phyloP scores from a whole-genome alignment of 805 yeast species.

The Sugiyamaella smithiae region DNA sequence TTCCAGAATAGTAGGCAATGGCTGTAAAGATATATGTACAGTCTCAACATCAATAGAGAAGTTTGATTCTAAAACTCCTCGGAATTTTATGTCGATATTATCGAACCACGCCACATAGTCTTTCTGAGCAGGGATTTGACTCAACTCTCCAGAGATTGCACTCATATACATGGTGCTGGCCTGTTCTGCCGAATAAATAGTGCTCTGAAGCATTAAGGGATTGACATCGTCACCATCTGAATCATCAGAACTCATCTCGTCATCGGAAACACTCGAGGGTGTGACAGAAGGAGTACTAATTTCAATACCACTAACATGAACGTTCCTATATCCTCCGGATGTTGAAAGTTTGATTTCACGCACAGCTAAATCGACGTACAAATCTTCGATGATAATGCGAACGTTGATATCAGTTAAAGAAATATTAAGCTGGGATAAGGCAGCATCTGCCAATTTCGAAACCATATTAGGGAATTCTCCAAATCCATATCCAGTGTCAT shows the following conservation, averaged over 20 bases:
- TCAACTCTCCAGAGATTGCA: slow-evolving; percentile 58
- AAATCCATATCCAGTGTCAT: slow-evolving; percentile 28
- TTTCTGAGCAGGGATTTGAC: slow-evolving; percentile 15
- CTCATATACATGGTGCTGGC: slow-evolving; percentile 78
- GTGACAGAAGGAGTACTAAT: not conserved
- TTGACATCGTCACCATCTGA: slow-evolving; percentile 15
- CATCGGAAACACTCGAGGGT: not conserved
- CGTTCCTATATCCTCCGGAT: not conserved
- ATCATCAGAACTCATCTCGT: slow-evolving; percentile 19
- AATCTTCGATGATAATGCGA: slow-evolving; percentile 23
- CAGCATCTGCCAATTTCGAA: slow-evolving; percentile 38
- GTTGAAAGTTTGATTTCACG: not conserved
- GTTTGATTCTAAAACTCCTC: slow-evolving; percentile 31
- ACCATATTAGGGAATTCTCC: slow-evolving; percentile 32
- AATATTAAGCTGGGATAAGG: slow-evolving; percentile 33
- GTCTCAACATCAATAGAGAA: slow-evolving; percentile 16
- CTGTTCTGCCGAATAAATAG: slow-evolving; percentile 64
- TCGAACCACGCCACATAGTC: slow-evolving; percentile 11
- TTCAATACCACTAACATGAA: not conserved
- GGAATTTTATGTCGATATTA: slow-evolving; percentile 19
- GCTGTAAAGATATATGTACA: slow-evolving; percentile 8
- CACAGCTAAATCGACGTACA: not conserved
- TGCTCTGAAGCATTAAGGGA: slow-evolving; percentile 39
- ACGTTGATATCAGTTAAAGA: slow-evolving; percentile 20
- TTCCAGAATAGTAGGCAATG: not conserved